A percentile compares a stretch with the other conserved stretches of the same genome.
Conservation (phyloP, 1,139 yeast genomes). For the Taiozyma sp. region DNA sequence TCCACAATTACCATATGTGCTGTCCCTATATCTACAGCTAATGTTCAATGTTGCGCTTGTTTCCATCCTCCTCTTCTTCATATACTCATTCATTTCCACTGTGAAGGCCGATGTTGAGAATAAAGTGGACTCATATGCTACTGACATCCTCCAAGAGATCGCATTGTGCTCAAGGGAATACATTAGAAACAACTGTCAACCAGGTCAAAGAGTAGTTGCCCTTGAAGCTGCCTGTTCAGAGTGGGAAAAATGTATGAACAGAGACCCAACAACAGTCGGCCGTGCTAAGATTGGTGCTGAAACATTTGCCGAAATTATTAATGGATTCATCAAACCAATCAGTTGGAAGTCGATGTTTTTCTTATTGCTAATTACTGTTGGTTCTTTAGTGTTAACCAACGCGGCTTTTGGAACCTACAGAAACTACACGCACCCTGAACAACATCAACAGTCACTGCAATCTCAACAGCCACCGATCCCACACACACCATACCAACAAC, state of each 20-base stretch:
- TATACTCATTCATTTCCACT: slow-evolving; percentile 52
- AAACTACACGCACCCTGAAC: slow-evolving; percentile 17
- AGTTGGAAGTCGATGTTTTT: slow-evolving; percentile 70
- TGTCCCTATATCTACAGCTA: slow-evolving; percentile 71
- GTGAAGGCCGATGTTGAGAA: slow-evolving; percentile 67
- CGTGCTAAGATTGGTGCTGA: slow-evolving; percentile 75
- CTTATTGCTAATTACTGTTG: slow-evolving; percentile 37
- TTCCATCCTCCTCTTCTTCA: slow-evolving; percentile 47
- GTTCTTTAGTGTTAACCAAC: slow-evolving; percentile 38
- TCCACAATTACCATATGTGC: slow-evolving; percentile 59
- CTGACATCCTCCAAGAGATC: slow-evolving; percentile 62
- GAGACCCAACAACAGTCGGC: slow-evolving; percentile 80
- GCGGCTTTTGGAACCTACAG: slow-evolving; percentile 38
- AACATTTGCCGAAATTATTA: slow-evolving; percentile 75
- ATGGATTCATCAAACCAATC: slow-evolving; percentile 71
- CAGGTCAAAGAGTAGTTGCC: slow-evolving; percentile 59
- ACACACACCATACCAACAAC: slow-evolving; percentile 21
- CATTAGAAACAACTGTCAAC: slow-evolving; percentile 65
- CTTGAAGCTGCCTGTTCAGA: slow-evolving; percentile 64
- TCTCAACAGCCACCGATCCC: slow-evolving; percentile 7
- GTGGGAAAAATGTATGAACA: slow-evolving; percentile 84
- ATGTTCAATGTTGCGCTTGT: slow-evolving; percentile 59
- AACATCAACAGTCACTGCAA: slow-evolving; percentile 4
- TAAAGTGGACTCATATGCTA: slow-evolving; percentile 59
- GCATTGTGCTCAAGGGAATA: slow-evolving; percentile 68